Conservation (phyloP, 768 basidiomycete genomes). For the Gautieria morchelliformis region DNA sequence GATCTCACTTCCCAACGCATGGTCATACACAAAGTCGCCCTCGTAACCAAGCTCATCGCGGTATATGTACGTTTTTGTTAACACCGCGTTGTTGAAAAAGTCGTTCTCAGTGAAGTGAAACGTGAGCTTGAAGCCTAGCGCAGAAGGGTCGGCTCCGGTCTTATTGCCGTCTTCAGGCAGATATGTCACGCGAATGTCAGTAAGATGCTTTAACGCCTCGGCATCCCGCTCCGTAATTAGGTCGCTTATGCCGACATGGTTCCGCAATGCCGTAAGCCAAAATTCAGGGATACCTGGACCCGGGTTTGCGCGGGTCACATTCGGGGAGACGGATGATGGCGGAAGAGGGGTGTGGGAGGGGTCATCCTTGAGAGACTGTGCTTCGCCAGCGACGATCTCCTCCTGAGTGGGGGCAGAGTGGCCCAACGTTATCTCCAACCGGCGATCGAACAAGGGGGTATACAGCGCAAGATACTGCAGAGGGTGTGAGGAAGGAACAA, state of each 20-base stretch:
- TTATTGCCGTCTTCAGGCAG: constrained; percentile 35
- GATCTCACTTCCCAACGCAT: constrained; percentile 84
- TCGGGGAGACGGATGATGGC: constrained; percentile 21
- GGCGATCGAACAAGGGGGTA: constrained; percentile 76
- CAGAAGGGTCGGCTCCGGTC: constrained; percentile 32
- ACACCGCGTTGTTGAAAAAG: constrained; percentile 73
- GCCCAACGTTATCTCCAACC: constrained; percentile 77
- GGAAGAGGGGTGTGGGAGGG: constrained; percentile 54
- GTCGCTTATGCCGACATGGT: constrained; percentile 78
- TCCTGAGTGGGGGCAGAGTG: constrained; percentile 59
- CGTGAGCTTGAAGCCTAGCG: constrained; percentile 85
- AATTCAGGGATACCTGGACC: constrained; percentile 75
- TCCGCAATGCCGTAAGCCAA: constrained; percentile 94
- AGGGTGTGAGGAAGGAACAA: neutral
- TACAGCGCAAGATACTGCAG: constrained; percentile 31
- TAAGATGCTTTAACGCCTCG: constrained; percentile 71
- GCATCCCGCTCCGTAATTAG: constrained; percentile 92
- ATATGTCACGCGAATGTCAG: constrained; percentile 75
- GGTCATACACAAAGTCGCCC: constrained; percentile 95
- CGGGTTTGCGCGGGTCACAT: constrained; percentile 19
- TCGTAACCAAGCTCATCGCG: constrained; percentile 88
- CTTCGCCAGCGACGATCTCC: constrained; percentile 76
- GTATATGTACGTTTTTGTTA: constrained; percentile 94
- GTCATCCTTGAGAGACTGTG: constrained; percentile 66
- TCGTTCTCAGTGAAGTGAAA: constrained; percentile 80